Base-by-base conservation (phyloP, 306 rosid genomes). In the Trifolium subterraneum region DNA sequence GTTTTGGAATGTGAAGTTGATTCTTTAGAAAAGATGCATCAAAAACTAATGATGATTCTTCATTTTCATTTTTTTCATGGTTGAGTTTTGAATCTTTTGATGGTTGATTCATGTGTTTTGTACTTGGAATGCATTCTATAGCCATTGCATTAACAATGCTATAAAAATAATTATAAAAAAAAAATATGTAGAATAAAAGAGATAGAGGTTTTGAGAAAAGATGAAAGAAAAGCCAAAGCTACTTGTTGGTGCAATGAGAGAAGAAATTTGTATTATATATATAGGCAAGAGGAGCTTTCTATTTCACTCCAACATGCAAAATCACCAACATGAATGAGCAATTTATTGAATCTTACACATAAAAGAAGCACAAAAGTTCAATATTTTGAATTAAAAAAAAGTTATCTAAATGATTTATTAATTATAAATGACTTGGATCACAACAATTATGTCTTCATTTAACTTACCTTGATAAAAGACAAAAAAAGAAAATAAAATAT, bases 191-290 rank as follows among this genome's bases (percentile, higher is more conserved):
- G 31, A 48, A 58, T 12, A 31, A 51, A 63, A 39, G 7, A 79
- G 66, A 39, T 72, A 50, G 54, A 33, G 18, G 60, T 80, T 68
- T 68, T 33, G 84, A 63, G 87, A 79, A 79, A 75, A 41, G 87
- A 80, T 85, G 86, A 79, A 77, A 73, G 90, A 90, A 89, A 89
- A 86, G 86, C 93, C 91, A 86, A 88, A 78, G 89, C 81, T 82
- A 83, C 60, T 85, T 77, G 72, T 7, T 82, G 91, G 84, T 71
- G 77, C 72, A 80, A 83, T 61, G 71, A 64, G 83, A 71, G 81
- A 72, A 79, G 86, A 74, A 76, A 64, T 23, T 76, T 73, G 88
- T 82, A 88, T 63, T 90, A 88, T 86, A 83, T 86, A 83, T 86
- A 83, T 86, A 80, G 83, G 80, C 64, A 70, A 70, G 6, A 70